Percentiles rank a stretch among this genome's conserved stretches.
Evolutionary conservation across 257 asterid species (phyloP).

Genomic region (Solanum neorickii): DNA sequence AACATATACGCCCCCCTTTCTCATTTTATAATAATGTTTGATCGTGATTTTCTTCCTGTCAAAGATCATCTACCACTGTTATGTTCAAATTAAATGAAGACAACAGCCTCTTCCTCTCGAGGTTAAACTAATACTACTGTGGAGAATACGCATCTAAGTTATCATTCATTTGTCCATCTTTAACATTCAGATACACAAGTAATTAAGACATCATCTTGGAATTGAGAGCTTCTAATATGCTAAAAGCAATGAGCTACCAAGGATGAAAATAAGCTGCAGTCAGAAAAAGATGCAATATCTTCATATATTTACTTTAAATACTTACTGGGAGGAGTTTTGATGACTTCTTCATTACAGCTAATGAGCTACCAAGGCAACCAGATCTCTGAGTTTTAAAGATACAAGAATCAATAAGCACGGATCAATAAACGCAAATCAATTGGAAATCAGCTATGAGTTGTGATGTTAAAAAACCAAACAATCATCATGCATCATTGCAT

Average conservation of each 20-base stretch:
- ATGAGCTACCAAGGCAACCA: conserved; percentile 91
- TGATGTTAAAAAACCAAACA: neutral
- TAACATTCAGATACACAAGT: neutral
- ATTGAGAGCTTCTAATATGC: neutral
- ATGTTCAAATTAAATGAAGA: neutral
- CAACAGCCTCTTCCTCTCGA: neutral
- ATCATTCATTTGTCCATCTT: neutral
- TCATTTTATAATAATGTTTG: neutral
- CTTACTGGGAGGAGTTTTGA: conserved; percentile 92
- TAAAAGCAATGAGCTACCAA: neutral
- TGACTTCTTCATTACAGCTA: conserved; percentile 97
- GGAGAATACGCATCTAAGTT: neutral
- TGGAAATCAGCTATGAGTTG: neutral
- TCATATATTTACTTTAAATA: neutral
- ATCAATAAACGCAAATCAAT: neutral
- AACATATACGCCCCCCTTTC: neutral
- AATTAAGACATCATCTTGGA: neutral
- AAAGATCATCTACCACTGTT: neutral
- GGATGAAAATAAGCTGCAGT: neutral
- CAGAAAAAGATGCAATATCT: neutral
- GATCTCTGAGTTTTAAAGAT: conserved; percentile 51
- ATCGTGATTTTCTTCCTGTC: neutral
- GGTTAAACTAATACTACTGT: neutral
- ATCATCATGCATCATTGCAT: neutral
- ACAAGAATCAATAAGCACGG: neutral